These are phyloP conservation scores for Ophiostoma australiae DNA, from an alignment of 2,329 filamentous ascomycete species.

Conservation along the genomic window DNA sequence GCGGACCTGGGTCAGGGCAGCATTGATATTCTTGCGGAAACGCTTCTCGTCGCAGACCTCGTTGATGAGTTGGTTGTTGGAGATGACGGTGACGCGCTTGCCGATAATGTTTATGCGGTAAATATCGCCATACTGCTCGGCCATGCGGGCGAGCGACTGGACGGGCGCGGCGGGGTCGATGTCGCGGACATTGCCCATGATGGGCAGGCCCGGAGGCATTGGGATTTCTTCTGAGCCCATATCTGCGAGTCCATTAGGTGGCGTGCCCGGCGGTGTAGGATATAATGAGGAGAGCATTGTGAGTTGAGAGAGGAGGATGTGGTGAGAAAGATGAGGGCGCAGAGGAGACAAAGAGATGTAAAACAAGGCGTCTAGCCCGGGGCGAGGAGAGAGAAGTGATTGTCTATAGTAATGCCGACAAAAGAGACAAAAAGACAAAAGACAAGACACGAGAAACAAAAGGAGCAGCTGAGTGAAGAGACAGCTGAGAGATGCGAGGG, in stretches of 20 bases:
- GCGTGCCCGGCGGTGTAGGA: background rate
- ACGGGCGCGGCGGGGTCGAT: slow-evolving; percentile 27
- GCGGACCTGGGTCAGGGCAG: slow-evolving; percentile 2
- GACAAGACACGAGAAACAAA: background rate
- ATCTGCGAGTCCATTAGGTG: slow-evolving; percentile 15
- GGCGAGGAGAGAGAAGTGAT: background rate
- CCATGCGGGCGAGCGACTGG: slow-evolving; percentile 20
- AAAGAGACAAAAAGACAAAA: background rate
- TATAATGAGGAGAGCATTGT: background rate
- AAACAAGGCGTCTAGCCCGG: background rate
- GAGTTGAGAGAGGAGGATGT: background rate
- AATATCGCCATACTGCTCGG: slow-evolving; percentile 27
- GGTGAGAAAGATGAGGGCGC: too few relatives aligned
- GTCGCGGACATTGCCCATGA: slow-evolving; percentile 29
- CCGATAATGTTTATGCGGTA: slow-evolving; percentile 23
- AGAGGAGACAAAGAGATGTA: background rate
- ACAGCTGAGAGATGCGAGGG: background rate
- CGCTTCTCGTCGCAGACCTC: slow-evolving; percentile 29
- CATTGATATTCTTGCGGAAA: slow-evolving; percentile 25
- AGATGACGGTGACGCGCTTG: slow-evolving; percentile 21
- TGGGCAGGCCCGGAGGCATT: slow-evolving; percentile 25
- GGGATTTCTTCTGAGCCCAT: slow-evolving; percentile 32
- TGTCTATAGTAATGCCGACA: background rate
- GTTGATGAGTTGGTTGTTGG: slow-evolving; percentile 27
- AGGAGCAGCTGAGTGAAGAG: background rate